phyloP scores from a whole-genome alignment of 805 yeast genomes.

The Clavispora phyllophila region DNA sequence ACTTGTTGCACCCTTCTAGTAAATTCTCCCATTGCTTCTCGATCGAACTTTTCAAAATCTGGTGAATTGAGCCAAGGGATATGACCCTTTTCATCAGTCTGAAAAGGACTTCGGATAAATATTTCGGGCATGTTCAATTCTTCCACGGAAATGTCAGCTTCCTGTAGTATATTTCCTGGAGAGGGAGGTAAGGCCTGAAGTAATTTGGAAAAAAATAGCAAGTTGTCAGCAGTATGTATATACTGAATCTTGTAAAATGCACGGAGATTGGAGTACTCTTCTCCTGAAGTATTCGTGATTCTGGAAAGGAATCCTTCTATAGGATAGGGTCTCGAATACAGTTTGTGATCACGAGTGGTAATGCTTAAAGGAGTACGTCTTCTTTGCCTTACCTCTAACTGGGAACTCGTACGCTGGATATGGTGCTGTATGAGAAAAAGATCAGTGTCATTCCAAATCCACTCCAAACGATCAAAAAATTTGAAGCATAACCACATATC shows the following conservation, averaged over 20 bases:
- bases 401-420: constrained; percentile 31
- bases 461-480: constrained; percentile 68
- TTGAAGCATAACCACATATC: constrained; percentile 53
- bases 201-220: constrained; percentile 55
- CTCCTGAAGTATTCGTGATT: constrained; percentile 48
- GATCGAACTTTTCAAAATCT: constrained; percentile 48
- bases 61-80: constrained; percentile 56
- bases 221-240: constrained; percentile 55
- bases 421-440: constrained; percentile 25
- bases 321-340: constrained; percentile 56
- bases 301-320: constrained; percentile 77
- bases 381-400: constrained; percentile 55
- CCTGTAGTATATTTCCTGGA: constrained; percentile 26
- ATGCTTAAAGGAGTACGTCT: constrained; percentile 23
- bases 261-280: constrained; percentile 28
- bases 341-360: neutral
- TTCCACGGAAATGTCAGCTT: constrained; percentile 10
- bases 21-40: constrained; percentile 56
- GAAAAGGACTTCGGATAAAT: constrained; percentile 51
- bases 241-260: constrained; percentile 54
- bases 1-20: constrained; percentile 57
- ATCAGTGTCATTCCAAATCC: constrained; percentile 28
- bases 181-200: constrained; percentile 59
- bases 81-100: constrained; percentile 44
- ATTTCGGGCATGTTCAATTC: constrained; percentile 27